These are phyloP conservation scores for Suillus subaureus DNA, from an alignment of 768 basidiomycete species.

Conservation along the genomic window DNA sequence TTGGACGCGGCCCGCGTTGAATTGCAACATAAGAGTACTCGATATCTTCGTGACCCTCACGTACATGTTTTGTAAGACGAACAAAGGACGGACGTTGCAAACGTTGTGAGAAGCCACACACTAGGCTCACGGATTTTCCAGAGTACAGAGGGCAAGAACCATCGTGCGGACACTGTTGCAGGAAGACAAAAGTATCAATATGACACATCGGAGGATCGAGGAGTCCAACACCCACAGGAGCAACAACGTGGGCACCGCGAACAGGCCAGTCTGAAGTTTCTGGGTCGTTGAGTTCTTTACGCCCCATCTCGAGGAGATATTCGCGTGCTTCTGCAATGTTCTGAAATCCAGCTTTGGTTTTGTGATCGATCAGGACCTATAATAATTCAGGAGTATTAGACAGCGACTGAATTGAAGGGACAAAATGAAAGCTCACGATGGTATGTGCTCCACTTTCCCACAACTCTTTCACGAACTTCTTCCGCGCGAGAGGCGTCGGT, in stretches of 20 bases:
- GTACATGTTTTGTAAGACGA: slow-evolving; percentile 85
- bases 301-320: slow-evolving; percentile 65
- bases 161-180: slow-evolving; percentile 86
- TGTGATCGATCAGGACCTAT: slow-evolving; percentile 87
- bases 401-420: background rate
- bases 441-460: slow-evolving; percentile 91
- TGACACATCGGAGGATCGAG: slow-evolving; percentile 3
- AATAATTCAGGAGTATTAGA: slow-evolving; percentile 9
- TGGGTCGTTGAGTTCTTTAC: slow-evolving; percentile 55
- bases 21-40: slow-evolving; percentile 92
- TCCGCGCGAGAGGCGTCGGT: slow-evolving; percentile 59
- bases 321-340: slow-evolving; percentile 78
- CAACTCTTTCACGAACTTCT: slow-evolving; percentile 75
- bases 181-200: slow-evolving; percentile 4
- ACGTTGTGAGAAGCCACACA: slow-evolving; percentile 87
- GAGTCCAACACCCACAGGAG: slow-evolving; percentile 63
- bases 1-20: slow-evolving; percentile 74
- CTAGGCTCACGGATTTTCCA: slow-evolving; percentile 51
- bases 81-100: slow-evolving; percentile 86
- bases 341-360: slow-evolving; percentile 73
- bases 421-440: slow-evolving; percentile 51
- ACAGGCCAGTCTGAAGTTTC: slow-evolving; percentile 37
- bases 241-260: slow-evolving; percentile 79
- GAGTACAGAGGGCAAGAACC: slow-evolving; percentile 74
- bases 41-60: slow-evolving; percentile 81